These are phyloP conservation scores for Pyricularia sp. DNA, from an alignment of 2,329 filamentous ascomycete genomes.

Conservation along the genomic window DNA sequence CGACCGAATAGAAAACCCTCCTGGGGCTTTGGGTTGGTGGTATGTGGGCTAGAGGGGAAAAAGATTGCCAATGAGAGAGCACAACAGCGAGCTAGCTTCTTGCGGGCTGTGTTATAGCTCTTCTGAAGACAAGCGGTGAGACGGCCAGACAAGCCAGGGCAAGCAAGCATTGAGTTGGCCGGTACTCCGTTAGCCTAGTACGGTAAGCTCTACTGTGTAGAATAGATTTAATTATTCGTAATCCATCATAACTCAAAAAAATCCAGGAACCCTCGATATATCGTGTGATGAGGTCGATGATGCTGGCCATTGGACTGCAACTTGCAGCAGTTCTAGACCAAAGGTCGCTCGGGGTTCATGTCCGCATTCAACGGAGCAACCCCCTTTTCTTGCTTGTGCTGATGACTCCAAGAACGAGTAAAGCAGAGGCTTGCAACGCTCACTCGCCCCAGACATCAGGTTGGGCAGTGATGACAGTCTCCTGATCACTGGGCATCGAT, in stretches of 20 bases:
- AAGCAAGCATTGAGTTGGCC: not conserved
- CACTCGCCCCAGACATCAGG: not conserved
- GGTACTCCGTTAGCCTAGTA: not conserved
- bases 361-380: not conserved
- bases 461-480: not conserved
- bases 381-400: not conserved
- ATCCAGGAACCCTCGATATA: not conserved
- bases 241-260: not conserved
- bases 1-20: not conserved
- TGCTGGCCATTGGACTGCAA: not conserved
- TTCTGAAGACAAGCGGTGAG: not conserved
- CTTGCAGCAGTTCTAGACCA: not conserved
- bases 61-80: not conserved
- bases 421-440: not conserved
- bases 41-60: not conserved
- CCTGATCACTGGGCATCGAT: not conserved
- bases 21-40: not conserved
- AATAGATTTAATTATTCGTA: not conserved
- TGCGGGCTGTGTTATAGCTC: not conserved
- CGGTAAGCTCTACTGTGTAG: not conserved
- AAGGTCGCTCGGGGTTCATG: not conserved
- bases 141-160: not conserved
- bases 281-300: not conserved
- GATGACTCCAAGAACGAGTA: not conserved
- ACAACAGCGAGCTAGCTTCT: not conserved